These are phyloP conservation scores for Tricholomella constricta DNA, from an alignment of 768 basidiomycete genomes.

Conservation along the genomic window DNA sequence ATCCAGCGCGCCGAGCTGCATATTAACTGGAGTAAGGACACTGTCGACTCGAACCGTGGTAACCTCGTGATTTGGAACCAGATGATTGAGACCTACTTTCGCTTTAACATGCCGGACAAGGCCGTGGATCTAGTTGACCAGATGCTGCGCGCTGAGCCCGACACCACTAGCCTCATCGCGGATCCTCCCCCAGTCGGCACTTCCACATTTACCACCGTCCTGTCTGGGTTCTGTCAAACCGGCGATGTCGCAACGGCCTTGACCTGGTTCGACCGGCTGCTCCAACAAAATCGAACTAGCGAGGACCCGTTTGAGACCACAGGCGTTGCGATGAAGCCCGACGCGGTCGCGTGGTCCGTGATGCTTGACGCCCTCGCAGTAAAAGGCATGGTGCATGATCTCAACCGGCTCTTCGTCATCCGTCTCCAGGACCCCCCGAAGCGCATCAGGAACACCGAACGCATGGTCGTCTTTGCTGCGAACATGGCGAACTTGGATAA, in stretches of 20 bases:
- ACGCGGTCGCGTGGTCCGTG: constrained; percentile 52
- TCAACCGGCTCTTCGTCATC: constrained; percentile 55
- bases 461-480: constrained; percentile 41
- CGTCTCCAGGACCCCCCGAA: constrained; percentile 40
- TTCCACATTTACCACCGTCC: constrained; percentile 64
- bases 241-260: constrained; percentile 67
- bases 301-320: constrained; percentile 44
- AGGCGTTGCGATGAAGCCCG: constrained; percentile 50
- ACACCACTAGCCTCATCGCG: constrained; percentile 32
- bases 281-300: constrained; percentile 36
- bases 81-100: constrained; percentile 79
- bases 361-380: constrained; percentile 60
- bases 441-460: constrained; percentile 37
- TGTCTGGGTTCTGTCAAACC: constrained; percentile 62
- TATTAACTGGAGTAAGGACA: constrained; percentile 23
- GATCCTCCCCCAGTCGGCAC: constrained; percentile 60
- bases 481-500: constrained; percentile 31
- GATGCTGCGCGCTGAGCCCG: constrained; percentile 60
- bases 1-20: constrained; percentile 39
- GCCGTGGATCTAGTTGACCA: constrained; percentile 67
- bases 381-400: constrained; percentile 48
- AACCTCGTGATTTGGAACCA: constrained; percentile 66
- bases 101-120: constrained; percentile 56
- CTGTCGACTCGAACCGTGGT: constrained; percentile 18
- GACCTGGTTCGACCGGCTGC: constrained; percentile 70